These are phyloP conservation scores for Tylopilus vinaceipallidus DNA, from an alignment of 768 basidiomycete genomes.

Conservation along the genomic window DNA sequence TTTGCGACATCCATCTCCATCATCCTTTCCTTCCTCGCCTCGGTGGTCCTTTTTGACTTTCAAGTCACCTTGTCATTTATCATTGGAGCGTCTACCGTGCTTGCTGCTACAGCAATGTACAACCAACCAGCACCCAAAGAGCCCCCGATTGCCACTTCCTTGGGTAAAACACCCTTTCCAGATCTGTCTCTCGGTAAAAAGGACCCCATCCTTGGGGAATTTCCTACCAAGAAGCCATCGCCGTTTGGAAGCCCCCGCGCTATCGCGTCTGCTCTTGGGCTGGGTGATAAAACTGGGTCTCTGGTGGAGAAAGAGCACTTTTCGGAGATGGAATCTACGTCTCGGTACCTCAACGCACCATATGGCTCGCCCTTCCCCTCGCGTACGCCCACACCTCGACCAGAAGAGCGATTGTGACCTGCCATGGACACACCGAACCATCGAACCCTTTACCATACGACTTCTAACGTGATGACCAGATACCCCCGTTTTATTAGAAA, in stretches of 20 bases:
- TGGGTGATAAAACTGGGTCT: conserved; percentile 31
- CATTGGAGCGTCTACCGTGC: conserved; percentile 81
- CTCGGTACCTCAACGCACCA: conserved; percentile 47
- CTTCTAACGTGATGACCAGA: conserved; percentile 33
- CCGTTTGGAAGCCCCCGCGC: conserved; percentile 50
- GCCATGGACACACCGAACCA: conserved; percentile 14
- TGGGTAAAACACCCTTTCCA: conserved; percentile 39
- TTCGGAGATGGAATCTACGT: conserved; percentile 40
- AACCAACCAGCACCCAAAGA: conserved; percentile 63
- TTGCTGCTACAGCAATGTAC: conserved; percentile 92
- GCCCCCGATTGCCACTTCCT: conserved; percentile 31
- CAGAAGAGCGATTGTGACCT: conserved; percentile 32
- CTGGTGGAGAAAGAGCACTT: conserved; percentile 35
- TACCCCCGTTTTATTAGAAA: conserved; percentile 34
- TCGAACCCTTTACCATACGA: conserved; percentile 31
- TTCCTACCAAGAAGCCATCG: conserved; percentile 44
- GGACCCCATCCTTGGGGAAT: conserved; percentile 61
- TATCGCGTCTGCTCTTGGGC: conserved; percentile 49
- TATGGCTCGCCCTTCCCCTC: conserved; percentile 51
- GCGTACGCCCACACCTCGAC: conserved; percentile 45
- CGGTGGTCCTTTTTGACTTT: conserved; percentile 89
- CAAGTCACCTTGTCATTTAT: conserved; percentile 84
- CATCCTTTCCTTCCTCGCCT: conserved; percentile 91
- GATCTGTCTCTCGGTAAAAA: conserved; percentile 46
- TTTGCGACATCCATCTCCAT: conserved; percentile 96